phyloP scores from a whole-genome alignment of 176 grass and related monocot genomes.

The Raddia distichophylla region DNA sequence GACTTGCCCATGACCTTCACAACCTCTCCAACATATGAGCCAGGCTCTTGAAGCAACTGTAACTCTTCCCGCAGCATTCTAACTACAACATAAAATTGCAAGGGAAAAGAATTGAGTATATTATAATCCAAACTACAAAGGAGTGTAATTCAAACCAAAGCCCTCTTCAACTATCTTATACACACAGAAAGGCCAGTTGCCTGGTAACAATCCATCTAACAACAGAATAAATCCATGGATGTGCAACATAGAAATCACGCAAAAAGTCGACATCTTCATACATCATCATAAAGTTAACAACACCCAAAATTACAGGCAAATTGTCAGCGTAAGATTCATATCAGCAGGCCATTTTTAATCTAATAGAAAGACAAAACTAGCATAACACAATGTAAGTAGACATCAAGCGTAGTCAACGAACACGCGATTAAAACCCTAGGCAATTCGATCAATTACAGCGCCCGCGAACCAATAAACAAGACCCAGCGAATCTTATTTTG shows the following conservation, averaged over 20 bases:
- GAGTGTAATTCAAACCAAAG: background rate
- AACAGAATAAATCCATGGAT: background rate
- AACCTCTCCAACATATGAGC: conserved; percentile 93
- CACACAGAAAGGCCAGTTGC: background rate
- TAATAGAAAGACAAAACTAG: background rate
- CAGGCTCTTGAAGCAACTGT: conserved; percentile 75
- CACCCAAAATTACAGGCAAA: background rate
- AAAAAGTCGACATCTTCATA: background rate
- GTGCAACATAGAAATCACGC: background rate
- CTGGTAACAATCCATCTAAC: background rate
- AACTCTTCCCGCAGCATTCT: conserved; percentile 78
- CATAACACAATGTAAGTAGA: background rate
- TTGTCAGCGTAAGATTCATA: background rate
- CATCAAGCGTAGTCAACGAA: background rate
- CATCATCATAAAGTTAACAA: conserved; percentile 3
- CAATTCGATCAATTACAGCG: background rate
- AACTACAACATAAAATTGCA: conserved; percentile 41
- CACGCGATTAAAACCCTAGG: background rate
- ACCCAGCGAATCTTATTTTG: background rate
- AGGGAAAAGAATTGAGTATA: background rate
- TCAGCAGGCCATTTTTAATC: background rate
- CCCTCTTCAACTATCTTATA: background rate
- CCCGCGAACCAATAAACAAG: too few relatives aligned
- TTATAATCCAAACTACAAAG: background rate
- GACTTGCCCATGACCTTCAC: conserved; percentile 99